A percentile compares a stretch with the other conserved stretches of the same genome.
These are phyloP conservation scores for Pyrus pyrifolia DNA, from an alignment of 306 rosid species.

Conservation along the genomic window DNA sequence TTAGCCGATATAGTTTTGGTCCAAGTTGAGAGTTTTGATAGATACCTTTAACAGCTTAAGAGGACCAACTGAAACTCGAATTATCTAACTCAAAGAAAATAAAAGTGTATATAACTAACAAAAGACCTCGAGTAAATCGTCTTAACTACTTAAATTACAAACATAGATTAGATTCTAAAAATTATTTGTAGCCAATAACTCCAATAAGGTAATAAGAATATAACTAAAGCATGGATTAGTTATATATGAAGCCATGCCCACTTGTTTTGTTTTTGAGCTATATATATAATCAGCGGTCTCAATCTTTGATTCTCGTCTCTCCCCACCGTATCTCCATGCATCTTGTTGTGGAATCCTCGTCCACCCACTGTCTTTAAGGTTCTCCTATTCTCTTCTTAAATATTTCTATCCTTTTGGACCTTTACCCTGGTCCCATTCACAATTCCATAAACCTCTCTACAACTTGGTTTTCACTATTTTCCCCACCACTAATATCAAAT, in stretches of 20 bases:
- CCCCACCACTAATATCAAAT: background rate
- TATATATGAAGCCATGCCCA: background rate
- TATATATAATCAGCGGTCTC: background rate
- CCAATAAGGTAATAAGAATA: too few relatives aligned
- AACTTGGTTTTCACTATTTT: background rate
- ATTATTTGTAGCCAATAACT: too few relatives aligned
- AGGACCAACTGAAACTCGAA: too few relatives aligned
- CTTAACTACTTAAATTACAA: too few relatives aligned
- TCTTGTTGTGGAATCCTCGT: slow-evolving; percentile 18
- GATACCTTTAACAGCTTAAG: too few relatives aligned
- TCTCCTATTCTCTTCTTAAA: background rate
- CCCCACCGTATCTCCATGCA: background rate
- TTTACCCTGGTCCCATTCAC: background rate
- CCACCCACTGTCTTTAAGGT: slow-evolving; percentile 1
- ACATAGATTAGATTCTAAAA: too few relatives aligned
- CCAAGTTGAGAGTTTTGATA: too few relatives aligned
- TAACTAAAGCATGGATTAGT: background rate
- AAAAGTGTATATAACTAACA: too few relatives aligned
- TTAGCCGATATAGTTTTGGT: too few relatives aligned
- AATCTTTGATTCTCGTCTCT: background rate
- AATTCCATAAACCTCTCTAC: background rate
- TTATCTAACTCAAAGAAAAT: too few relatives aligned
- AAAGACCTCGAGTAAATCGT: too few relatives aligned
- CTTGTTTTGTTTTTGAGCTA: background rate
- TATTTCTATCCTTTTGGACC: background rate